Conservation (phyloP, 2,329 filamentous ascomycete species). For the Fusarium multiceps region DNA sequence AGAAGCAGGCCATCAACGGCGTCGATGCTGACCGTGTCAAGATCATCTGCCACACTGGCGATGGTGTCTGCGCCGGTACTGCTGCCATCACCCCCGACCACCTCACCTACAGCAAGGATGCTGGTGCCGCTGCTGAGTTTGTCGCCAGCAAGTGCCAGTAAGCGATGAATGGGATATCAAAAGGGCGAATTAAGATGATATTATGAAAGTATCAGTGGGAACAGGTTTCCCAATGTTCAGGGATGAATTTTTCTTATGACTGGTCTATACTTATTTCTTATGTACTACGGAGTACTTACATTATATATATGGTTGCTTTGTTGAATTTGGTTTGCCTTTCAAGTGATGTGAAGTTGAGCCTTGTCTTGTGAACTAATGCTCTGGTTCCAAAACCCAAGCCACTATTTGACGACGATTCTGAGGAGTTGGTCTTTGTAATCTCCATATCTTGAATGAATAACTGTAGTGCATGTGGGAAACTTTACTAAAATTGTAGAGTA, state of each 20-base stretch:
- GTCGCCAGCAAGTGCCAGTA: conserved; percentile 41
- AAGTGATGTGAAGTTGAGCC: not conserved
- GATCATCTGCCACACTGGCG: conserved; percentile 50
- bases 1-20: conserved; percentile 40
- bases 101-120: conserved; percentile 47
- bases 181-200: not conserved
- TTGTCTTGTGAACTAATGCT: not conserved
- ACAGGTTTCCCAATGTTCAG: not conserved
- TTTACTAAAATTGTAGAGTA: not conserved
- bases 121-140: conserved; percentile 45
- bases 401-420: not conserved
- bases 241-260: not conserved
- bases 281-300: not conserved
- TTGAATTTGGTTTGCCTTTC: not conserved
- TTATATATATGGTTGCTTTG: not conserved
- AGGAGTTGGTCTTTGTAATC: not conserved
- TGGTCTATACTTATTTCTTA: not conserved
- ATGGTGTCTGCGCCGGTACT: conserved; percentile 49
- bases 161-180: not conserved
- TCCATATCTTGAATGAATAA: not conserved
- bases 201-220: not conserved
- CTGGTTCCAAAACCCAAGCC: not conserved
- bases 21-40: conserved; percentile 36
- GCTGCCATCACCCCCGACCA: conserved; percentile 45
- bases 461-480: not conserved